These are phyloP conservation scores for Forsythia suspensa DNA, from an alignment of 257 asterid genomes.

Conservation along the genomic window DNA sequence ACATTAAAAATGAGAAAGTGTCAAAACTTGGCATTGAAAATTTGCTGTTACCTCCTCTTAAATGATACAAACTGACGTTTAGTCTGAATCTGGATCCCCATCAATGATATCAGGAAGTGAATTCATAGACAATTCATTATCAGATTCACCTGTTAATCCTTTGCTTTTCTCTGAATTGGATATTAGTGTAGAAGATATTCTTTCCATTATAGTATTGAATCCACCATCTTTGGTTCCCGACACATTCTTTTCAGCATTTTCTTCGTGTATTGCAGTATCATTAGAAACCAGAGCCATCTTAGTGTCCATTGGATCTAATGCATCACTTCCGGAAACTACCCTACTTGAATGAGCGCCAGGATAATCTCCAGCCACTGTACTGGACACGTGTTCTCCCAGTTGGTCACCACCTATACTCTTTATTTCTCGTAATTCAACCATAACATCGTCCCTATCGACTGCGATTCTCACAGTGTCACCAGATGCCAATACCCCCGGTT, in stretches of 20 bases:
- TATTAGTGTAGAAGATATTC: constrained; percentile 28
- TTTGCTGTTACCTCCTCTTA: background rate
- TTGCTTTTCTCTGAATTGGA: constrained; percentile 24
- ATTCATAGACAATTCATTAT: constrained; percentile 35
- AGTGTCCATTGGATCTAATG: constrained; percentile 16
- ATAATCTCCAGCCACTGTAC: constrained; percentile 7
- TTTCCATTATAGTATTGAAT: constrained; percentile 18
- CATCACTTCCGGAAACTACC: constrained; percentile 11
- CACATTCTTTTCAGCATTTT: constrained; percentile 23
- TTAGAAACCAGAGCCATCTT: constrained; percentile 24
- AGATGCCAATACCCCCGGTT: constrained; percentile 16
- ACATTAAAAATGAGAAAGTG: background rate
- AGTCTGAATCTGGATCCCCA: constrained; percentile 80
- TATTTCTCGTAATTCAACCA: constrained; percentile 35
- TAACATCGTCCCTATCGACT: constrained; percentile 33
- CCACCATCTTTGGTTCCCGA: constrained; percentile 23
- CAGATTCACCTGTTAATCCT: constrained; percentile 35
- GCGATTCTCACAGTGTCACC: constrained; percentile 17
- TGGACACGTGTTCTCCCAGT: constrained; percentile 12
- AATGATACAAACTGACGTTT: background rate
- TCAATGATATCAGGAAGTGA: constrained; percentile 69
- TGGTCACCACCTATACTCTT: constrained; percentile 8
- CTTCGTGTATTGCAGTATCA: background rate
- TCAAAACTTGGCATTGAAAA: constrained; percentile 21
- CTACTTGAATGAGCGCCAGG: background rate